Evolutionary conservation across 805 yeast species (phyloP), one percentile per base, ranked within the genome.

Genomic region (Zygoascus flipseniorum): DNA sequence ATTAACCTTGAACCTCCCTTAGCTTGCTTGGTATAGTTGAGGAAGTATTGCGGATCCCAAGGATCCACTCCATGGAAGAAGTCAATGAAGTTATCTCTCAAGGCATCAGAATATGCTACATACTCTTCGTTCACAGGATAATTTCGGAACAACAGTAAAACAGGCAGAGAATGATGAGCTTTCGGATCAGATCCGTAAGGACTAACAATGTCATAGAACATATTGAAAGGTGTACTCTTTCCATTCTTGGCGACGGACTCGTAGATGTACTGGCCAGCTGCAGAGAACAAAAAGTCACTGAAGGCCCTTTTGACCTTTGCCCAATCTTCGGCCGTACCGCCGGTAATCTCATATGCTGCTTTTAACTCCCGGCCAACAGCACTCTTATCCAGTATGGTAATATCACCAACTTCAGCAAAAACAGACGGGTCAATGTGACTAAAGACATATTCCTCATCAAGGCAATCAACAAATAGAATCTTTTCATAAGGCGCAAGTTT

Each of bases 101-200:
- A 19, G 23, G 18, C 23, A 19, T 45, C 20, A 35, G 23, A n/a
- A 28, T 28, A 31, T n/a, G 13, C n/a, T 10, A 20, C 19, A 31
- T 45, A 45, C 14, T 45, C 48, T 8, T 20, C n/a, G 14, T n/a
- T 13, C 48, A 45, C 10, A 37, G n/a, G 14, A 26, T 45, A 45
- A 18, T 45, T 45, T 5, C 48, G 14, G 37, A 45, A 45, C 16
- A 45, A 31, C 48, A 45, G n/a, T 18, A 45, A 9, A 5, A 45
- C n/a, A 10, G 48, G 48, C 31, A 45, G 16, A n/a, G 48, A 45
- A 31, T 45, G 48, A 26, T 45, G 48, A 45, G 48, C 48, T 5
- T 31, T 31, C 18, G 11, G 18, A 10, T 11, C 13, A 5, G 48
- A 31, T 4, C 20, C 20, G 18, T 28, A 45, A 14, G 48, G 48